Percentiles rank a stretch among this genome's conserved stretches.
phyloP scores from a whole-genome alignment of 371 early-diverging fungal genomes.

The Mycotypha africana region DNA sequence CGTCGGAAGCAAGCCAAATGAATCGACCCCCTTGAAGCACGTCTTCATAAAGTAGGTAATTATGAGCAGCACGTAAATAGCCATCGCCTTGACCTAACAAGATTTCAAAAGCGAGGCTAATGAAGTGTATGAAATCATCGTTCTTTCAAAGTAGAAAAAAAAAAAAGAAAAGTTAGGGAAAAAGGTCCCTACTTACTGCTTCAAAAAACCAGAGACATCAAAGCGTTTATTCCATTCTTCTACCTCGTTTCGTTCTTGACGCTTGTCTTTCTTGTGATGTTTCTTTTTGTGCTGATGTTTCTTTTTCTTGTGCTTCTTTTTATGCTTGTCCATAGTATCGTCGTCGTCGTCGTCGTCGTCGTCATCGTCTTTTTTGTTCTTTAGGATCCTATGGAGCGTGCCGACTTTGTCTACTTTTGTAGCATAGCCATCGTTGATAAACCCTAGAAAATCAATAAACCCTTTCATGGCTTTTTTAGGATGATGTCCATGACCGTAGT shows the following conservation, averaged over 20 bases:
- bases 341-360: too few relatives aligned
- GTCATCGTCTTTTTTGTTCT: too few relatives aligned
- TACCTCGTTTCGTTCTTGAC: slow-evolving; percentile 1
- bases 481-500: slow-evolving; percentile 2
- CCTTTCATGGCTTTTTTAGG: slow-evolving; percentile 15
- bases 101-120: slow-evolving; percentile 26
- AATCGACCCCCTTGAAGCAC: slow-evolving; percentile 11
- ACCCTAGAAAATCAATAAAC: slow-evolving; percentile 33
- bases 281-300: too few relatives aligned
- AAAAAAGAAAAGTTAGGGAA: not conserved
- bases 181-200: slow-evolving; percentile 21
- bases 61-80: slow-evolving; percentile 32
- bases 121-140: not conserved
- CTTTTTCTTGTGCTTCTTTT: too few relatives aligned
- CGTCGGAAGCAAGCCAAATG: slow-evolving; percentile 29
- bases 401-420: too few relatives aligned
- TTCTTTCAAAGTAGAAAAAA: not conserved
- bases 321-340: too few relatives aligned
- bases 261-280: not conserved
- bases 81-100: slow-evolving; percentile 33
- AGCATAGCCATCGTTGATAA: slow-evolving; percentile 31
- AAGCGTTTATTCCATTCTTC: slow-evolving; percentile 30
- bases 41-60: slow-evolving; percentile 32
- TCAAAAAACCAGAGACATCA: slow-evolving; percentile 41
- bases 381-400: too few relatives aligned